Evolutionary conservation across 768 basidiomycete genomes (phyloP), one percentile per base, ranked within the genome.

Genomic region (Boletellus ananas): DNA sequence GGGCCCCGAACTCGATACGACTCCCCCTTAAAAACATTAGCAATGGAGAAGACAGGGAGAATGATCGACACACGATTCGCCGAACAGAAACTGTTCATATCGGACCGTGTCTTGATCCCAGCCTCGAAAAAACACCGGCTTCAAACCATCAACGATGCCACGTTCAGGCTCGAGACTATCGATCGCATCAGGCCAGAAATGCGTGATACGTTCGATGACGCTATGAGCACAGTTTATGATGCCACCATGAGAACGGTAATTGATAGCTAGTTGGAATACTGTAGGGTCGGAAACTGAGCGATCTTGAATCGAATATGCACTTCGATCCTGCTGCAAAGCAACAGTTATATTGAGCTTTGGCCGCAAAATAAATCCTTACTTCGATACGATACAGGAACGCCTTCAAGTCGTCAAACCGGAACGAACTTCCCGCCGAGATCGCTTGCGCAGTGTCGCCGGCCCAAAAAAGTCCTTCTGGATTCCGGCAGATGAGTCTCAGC

Each of bases 361-460:
- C 5, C 6, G 0, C 18, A 7, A 13, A 21, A 39, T 1, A 4
- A 5, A 0, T 16, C 17, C 66, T 37, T 46, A 84, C 87, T 69
- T 89, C 85, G 1, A 81, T 61, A 37, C 82, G 74, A 50, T 76
- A 79, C 25, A 86, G 54, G 54, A 85, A 86, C 1, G 87, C 78
- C 60, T 83, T 87, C 45, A 90, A 60, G 39, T 87, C 84, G 47
- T 84, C 70, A 60, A 90, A 90, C 11, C 81, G 70, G 56, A 90
- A 90, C 0, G 84, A 76, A 54, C 83, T 85, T 3, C 87, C 87
- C 1, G 78, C 76, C 0, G 84, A 81, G 34, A 90, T 89, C 0
- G 87, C 85, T 55, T 90, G 87, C 0, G 87, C 85, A 0, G 87
- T 89, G 59, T 90, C 87, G 0, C 88, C 87, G 2, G 85, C 87